Evolutionary conservation across 768 basidiomycete species (phyloP), one percentile per base, ranked within the genome.

Genomic region (Podaxis rugospora): DNA sequence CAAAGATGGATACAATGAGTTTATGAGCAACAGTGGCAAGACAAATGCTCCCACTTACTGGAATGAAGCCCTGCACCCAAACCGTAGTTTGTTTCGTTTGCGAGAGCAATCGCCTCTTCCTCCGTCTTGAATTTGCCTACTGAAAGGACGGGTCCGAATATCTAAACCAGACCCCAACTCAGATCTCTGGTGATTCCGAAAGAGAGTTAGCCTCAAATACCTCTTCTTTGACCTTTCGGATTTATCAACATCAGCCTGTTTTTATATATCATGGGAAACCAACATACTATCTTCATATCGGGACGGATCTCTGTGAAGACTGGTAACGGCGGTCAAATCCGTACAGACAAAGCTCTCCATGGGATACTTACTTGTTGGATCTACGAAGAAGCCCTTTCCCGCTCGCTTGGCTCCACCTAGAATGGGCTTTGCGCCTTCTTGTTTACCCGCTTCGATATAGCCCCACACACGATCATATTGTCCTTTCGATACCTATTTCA

Each of bases 131-230:
- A 98, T 65, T 79, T 85, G 46, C 87, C 88, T 46, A 98, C 83
- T 25, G 86, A 82, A 42, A 95, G 82, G 2, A 98, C 95, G 27
- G 96, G 96, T 7, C 96, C 96, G 71, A 98, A 98, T 66, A 97
- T 97, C 87, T 95, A 62, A 32, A 9, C 32, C 35, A 63, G 46
- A 58, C 39, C 53, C 52, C 51, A 59, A 54, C 62, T 58, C 69
- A 51, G 63, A 59, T 46, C 44, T 3, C 18, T 50, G 7, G 44
- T n/a, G 28, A 23, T 42, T 18, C 36, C 51, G 37, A 60, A 62
- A 49, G 49, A 42, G 57, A 62, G 27, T 54, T 11, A 58, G 28
- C 53, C 71, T 49, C 52, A 37, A 47, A 61, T 70, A 80, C 87
- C 80, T 92, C 90, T 74, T 93, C 91, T 69, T 83, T 79, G 65